Conservation (phyloP, 202 grass and related monocot species). For the Schoenoplectus tabernaemontani region DNA sequence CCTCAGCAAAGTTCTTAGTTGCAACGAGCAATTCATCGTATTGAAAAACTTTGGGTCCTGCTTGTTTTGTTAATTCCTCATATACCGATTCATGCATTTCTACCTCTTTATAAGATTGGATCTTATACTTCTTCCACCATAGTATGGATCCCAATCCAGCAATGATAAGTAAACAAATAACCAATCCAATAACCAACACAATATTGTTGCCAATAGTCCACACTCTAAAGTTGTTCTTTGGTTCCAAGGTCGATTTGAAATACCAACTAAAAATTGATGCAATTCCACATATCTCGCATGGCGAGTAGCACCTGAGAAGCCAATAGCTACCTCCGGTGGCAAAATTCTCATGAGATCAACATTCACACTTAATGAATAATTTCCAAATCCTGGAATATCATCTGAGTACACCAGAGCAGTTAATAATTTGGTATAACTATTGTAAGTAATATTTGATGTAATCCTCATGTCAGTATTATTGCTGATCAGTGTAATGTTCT, state of each 20-base stretch:
- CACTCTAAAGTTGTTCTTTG: not conserved
- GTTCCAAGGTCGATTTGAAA: constrained; percentile 54
- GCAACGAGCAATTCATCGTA: constrained; percentile 18
- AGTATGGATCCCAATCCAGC: constrained; percentile 29
- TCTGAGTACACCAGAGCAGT: constrained; percentile 41
- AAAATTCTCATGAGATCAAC: constrained; percentile 38
- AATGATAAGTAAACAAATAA: constrained; percentile 21
- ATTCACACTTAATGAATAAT: constrained; percentile 20
- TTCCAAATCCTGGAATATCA: not conserved
- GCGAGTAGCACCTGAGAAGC: constrained; percentile 56
- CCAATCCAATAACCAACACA: constrained; percentile 20
- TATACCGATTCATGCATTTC: constrained; percentile 38
- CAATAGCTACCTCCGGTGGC: constrained; percentile 36
- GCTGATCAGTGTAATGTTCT: constrained; percentile 29
- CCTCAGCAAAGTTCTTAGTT: constrained; percentile 15
- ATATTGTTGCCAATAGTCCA: not conserved
- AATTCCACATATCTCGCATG: constrained; percentile 29
- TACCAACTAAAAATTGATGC: constrained; percentile 63
- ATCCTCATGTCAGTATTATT: constrained; percentile 39
- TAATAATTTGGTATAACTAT: constrained; percentile 35
- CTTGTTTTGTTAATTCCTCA: constrained; percentile 4
- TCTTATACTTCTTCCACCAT: constrained; percentile 28
- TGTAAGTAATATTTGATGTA: constrained; percentile 42
- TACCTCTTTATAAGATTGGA: constrained; percentile 23
- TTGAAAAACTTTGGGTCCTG: constrained; percentile 17